Evolutionary conservation across 192 early-diverging fungal genomes (phyloP), one percentile per base, ranked within the genome.

Genomic region (Coemansia sp.): DNA sequence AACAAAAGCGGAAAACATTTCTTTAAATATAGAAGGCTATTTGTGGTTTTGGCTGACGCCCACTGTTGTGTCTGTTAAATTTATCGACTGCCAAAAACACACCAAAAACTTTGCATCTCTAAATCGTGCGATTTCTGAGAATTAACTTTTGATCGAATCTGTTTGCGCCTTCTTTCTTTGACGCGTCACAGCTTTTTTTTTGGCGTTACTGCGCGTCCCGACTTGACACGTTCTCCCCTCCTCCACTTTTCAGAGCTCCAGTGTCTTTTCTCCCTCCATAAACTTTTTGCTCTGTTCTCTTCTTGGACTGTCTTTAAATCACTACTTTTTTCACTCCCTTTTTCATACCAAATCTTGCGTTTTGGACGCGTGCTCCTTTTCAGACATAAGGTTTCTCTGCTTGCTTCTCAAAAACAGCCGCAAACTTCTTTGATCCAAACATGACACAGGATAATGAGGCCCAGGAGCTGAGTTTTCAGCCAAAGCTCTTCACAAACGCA

Each of bases 401-500:
- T 13, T 34, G 33, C 16, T 34, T 34, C 13, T 7, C 40, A 45
- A 21, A 26, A 26, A 51, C 21, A 21, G 26, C 7, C 48, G 26
- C 18, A 0, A 16, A 10, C 20, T 29, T 52, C 8, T 10, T 52
- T 29, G 55, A 57, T 57, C 55, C 51, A 33, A 13, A 15, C 48
- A 77, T 82, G 74, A 74, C 74, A n/a, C 64, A 70, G 53, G 79
- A 76, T 16, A 42, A 51, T 35, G 67, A 63, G 13, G 66, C 73
- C n/a, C 74, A 64, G 6, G 65, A 49, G 64, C 74, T 82, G 61
- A 72, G 74, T 59, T 82, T 77, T 58, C 64, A 77, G 71, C 79
- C 79, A 46, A 72, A 73, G 79, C 67, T 82, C 20, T 82, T 82
- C 60, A 46, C 71, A 10, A 62, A 66, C 58, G 61, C 70, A 12